Conservation (phyloP, 208 protist genomes). For the Leishmania tarentolae region DNA sequence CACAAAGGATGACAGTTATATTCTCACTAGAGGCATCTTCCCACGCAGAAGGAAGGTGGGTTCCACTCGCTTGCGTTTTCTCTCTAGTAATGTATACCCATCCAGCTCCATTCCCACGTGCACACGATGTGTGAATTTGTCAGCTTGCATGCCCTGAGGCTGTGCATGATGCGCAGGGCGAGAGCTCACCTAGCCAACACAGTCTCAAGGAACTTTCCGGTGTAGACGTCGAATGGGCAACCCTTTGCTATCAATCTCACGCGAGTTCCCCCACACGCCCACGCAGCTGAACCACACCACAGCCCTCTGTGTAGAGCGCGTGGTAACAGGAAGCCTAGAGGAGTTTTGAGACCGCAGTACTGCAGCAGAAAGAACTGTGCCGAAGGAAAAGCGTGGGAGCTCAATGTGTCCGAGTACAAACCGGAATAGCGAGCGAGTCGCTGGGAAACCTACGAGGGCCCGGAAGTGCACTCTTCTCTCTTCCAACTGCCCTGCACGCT, state of each 20-base stretch:
- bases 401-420: background rate
- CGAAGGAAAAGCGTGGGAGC: background rate
- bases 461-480: background rate
- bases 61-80: background rate
- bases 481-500: background rate
- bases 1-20: background rate
- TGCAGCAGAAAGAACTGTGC: background rate
- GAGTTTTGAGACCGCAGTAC: background rate
- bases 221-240: background rate
- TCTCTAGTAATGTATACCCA: background rate
- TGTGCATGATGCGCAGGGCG: too few relatives aligned
- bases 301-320: background rate
- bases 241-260: background rate
- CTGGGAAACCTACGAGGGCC: background rate
- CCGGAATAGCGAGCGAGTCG: background rate
- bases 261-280: background rate
- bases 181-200: background rate
- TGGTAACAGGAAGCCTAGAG: background rate
- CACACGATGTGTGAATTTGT: too few relatives aligned
- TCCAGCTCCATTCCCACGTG: too few relatives aligned
- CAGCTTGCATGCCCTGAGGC: too few relatives aligned
- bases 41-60: background rate
- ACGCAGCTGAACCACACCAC: background rate
- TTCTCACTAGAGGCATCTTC: background rate
- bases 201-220: background rate